phyloP scores from a whole-genome alignment of 495 filamentous ascomycete species.

The Penicillium alfredii region DNA sequence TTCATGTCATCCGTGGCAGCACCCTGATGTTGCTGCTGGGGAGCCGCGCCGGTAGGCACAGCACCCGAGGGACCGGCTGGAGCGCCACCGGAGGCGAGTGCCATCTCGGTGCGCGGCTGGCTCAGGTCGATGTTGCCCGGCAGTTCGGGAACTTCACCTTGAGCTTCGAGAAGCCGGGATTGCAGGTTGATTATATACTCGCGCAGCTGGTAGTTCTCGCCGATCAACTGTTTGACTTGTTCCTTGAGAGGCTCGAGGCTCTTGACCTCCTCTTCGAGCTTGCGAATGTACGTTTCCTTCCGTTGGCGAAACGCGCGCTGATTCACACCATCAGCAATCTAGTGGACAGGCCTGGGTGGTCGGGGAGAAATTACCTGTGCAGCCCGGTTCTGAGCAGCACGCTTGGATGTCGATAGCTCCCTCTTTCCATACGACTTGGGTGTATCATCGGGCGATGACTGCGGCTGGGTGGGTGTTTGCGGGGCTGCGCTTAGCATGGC shows the following conservation, averaged over 20 bases:
- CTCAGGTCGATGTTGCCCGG: slow-evolving; percentile 57
- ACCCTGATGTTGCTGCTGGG: slow-evolving; percentile 24
- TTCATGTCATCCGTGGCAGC: slow-evolving; percentile 38
- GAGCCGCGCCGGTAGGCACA: slow-evolving; percentile 11
- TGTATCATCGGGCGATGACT: slow-evolving; percentile 31
- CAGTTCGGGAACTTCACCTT: slow-evolving; percentile 77
- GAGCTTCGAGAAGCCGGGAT: slow-evolving; percentile 74
- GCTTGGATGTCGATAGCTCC: slow-evolving; percentile 89
- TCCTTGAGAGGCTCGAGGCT: slow-evolving; percentile 64
- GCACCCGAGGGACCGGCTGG: slow-evolving; percentile 8
- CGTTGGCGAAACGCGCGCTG: slow-evolving; percentile 96
- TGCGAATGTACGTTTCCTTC: slow-evolving; percentile 97
- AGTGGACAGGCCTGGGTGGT: too few species aligned
- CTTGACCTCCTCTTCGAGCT: slow-evolving; percentile 84
- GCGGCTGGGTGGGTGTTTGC: slow-evolving; percentile 33
- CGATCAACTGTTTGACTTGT: slow-evolving; percentile 65
- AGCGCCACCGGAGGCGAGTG: slow-evolving; percentile 14
- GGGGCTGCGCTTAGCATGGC: slow-evolving; percentile 36
- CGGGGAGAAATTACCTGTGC: too few species aligned
- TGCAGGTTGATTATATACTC: slow-evolving; percentile 91
- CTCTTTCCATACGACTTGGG: slow-evolving; percentile 63
- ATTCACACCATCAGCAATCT: too few species aligned
- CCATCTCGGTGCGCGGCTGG: slow-evolving; percentile 33
- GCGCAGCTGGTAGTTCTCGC: slow-evolving; percentile 82
- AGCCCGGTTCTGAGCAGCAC: slow-evolving; percentile 93